phyloP scores from a whole-genome alignment of 805 yeast genomes.

The Pichia pseudocactophila region DNA sequence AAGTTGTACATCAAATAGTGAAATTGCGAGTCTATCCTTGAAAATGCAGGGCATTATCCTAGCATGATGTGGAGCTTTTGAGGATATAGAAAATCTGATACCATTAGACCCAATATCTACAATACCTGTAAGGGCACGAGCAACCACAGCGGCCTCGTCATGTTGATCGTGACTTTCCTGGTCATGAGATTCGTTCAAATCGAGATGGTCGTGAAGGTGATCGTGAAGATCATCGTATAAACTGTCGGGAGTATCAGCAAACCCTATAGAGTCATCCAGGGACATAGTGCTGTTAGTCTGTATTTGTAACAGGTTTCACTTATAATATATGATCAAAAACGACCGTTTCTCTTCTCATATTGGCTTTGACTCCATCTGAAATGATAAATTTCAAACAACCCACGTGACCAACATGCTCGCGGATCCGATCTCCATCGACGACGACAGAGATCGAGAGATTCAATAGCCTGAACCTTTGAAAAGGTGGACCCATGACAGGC shows the following conservation, averaged over 20 bases:
- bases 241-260: constrained; percentile 22
- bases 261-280: constrained; percentile 21
- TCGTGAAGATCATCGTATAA: constrained; percentile 20
- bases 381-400: too few relatives aligned
- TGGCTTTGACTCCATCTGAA: too few relatives aligned
- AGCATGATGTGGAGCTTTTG: constrained; percentile 60
- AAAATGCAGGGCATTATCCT: constrained; percentile 71
- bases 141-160: constrained; percentile 48
- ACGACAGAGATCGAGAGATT: too few relatives aligned
- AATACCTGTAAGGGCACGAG: constrained; percentile 51
- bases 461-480: too few relatives aligned
- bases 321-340: too few relatives aligned
- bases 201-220: constrained; percentile 10
- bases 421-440: too few relatives aligned
- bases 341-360: too few relatives aligned
- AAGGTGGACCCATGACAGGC: too few relatives aligned
- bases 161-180: constrained; percentile 14
- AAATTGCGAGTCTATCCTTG: constrained; percentile 64
- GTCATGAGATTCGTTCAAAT: not conserved
- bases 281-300: constrained; percentile 1
- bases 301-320: too few relatives aligned
- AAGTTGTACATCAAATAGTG: constrained; percentile 55
- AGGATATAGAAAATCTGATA: constrained; percentile 61
- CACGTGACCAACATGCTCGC: too few relatives aligned
- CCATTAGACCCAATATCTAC: constrained; percentile 78